Evolutionary conservation across 345 rosid species (phyloP).

Genomic region (Eucalyptus sideroxylon): DNA sequence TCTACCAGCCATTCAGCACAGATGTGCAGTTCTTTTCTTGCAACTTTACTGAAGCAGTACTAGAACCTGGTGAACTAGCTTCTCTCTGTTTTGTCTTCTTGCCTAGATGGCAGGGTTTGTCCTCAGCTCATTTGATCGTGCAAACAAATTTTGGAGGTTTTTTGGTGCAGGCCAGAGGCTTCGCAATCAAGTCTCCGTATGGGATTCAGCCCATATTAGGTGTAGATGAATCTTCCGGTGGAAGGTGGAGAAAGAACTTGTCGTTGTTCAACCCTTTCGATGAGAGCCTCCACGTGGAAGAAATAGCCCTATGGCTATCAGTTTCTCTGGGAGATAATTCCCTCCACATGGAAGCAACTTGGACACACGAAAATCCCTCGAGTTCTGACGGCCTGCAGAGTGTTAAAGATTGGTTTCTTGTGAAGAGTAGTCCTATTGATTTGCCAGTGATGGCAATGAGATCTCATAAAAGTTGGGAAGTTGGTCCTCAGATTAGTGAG

Average conservation of each 20-base stretch:
- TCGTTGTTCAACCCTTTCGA: constrained; percentile 52
- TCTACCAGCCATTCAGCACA: constrained; percentile 50
- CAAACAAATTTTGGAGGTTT: constrained; percentile 69
- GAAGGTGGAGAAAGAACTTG: constrained; percentile 32
- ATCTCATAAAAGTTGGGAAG: constrained; percentile 42
- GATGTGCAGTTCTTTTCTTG: constrained; percentile 52
- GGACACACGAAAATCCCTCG: constrained; percentile 13
- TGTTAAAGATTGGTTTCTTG: constrained; percentile 42
- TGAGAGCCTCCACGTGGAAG: constrained; percentile 40
- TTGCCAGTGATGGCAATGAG: constrained; percentile 33
- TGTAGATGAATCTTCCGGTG: constrained; percentile 16
- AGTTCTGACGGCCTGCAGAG: constrained; percentile 2
- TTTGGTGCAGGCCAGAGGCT: constrained; percentile 52
- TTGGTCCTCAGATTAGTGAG: constrained; percentile 21
- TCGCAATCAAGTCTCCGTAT: constrained; percentile 41
- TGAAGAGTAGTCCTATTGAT: constrained; percentile 20
- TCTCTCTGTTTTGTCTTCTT: constrained; percentile 57
- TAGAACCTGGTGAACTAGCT: constrained; percentile 48
- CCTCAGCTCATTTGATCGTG: constrained; percentile 42
- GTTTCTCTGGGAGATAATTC: constrained; percentile 37
- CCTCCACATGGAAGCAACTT: constrained; percentile 33
- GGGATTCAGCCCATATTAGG: constrained; percentile 26
- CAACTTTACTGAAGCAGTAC: constrained; percentile 35
- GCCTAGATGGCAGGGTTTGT: constrained; percentile 50
- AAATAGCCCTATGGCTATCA: constrained; percentile 39